A percentile compares a stretch with the other conserved stretches of the same genome.
Conservation (phyloP, 2,329 filamentous ascomycete species). For the Trichoderma harzianum region DNA sequence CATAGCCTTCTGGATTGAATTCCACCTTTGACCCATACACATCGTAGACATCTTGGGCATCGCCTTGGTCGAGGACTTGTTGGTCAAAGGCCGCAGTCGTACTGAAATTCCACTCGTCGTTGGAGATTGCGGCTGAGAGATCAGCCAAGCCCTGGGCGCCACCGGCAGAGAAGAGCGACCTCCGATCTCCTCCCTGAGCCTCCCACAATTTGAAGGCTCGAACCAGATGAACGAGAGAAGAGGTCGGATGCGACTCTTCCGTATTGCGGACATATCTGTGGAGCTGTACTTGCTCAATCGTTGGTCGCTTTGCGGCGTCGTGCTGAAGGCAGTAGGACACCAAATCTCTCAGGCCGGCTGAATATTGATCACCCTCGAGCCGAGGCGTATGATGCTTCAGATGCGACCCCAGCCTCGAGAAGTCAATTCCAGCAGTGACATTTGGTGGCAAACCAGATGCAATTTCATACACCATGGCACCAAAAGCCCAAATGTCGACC, state of each 20-base stretch:
- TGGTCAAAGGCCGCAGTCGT: slow-evolving; percentile 63
- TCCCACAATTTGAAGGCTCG: slow-evolving; percentile 74
- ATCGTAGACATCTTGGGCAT: slow-evolving; percentile 58
- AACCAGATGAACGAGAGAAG: slow-evolving; percentile 62
- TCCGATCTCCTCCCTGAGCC: slow-evolving; percentile 65
- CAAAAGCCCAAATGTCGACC: slow-evolving; percentile 83
- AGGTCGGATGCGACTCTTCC: slow-evolving; percentile 59
- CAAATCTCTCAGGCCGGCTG: slow-evolving; percentile 63
- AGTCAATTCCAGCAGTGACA: slow-evolving; percentile 49
- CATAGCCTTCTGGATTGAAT: slow-evolving; percentile 40
- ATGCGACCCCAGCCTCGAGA: slow-evolving; percentile 52
- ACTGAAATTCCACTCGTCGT: slow-evolving; percentile 66
- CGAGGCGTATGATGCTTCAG: slow-evolving; percentile 62
- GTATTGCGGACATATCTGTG: slow-evolving; percentile 68
- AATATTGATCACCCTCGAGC: slow-evolving; percentile 69
- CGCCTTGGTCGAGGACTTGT: slow-evolving; percentile 50
- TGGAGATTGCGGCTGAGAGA: slow-evolving; percentile 42
- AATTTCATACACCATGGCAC: slow-evolving; percentile 77
- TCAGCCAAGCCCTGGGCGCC: slow-evolving; percentile 55
- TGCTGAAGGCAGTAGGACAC: slow-evolving; percentile 71
- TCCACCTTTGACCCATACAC: slow-evolving; percentile 59
- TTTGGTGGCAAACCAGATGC: slow-evolving; percentile 75
- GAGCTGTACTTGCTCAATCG: slow-evolving; percentile 64
- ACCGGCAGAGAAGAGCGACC: slow-evolving; percentile 58
- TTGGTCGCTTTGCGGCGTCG: slow-evolving; percentile 64